A percentile compares a stretch with the other conserved stretches of the same genome.
Conservation (phyloP, 768 basidiomycete genomes). For the Antrodiella citrinella region DNA sequence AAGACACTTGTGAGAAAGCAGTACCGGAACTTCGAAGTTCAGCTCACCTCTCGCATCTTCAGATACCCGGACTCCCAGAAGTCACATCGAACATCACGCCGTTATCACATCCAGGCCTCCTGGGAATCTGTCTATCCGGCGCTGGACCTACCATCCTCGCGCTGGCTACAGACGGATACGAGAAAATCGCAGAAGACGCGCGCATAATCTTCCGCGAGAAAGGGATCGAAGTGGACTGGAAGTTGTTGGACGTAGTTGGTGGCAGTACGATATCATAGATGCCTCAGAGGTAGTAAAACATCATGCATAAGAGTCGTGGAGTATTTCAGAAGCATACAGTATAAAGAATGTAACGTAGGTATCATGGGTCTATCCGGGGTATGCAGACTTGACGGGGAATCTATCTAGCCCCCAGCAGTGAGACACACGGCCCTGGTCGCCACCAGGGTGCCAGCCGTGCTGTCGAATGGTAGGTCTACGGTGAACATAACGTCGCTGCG, state of each 20-base stretch:
- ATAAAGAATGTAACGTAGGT: constrained; percentile 2
- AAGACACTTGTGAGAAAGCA: constrained; percentile 58
- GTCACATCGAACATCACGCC: constrained; percentile 89
- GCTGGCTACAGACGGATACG: constrained; percentile 79
- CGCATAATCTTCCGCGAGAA: constrained; percentile 61
- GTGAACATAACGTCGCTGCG: constrained; percentile 89
- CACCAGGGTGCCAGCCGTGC: constrained; percentile 56
- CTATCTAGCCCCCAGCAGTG: constrained; percentile 63
- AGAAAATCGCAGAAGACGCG: constrained; percentile 79
- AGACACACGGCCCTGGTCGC: constrained; percentile 88
- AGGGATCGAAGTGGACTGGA: constrained; percentile 84
- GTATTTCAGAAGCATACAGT: neutral
- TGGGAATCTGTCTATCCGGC: constrained; percentile 96
- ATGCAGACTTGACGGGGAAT: constrained; percentile 11
- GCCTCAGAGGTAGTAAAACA: neutral
- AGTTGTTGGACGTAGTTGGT: constrained; percentile 62
- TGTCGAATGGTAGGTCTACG: constrained; percentile 74
- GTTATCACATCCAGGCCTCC: constrained; percentile 81
- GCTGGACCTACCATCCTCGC: constrained; percentile 98
- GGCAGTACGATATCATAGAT: constrained; percentile 22
- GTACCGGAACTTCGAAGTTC: neutral
- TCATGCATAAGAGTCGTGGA: neutral
- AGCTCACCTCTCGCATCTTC: neutral
- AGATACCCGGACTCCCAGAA: constrained; percentile 95
- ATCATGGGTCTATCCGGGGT: constrained; percentile 4